These are phyloP conservation scores for Biancaea sappan DNA, from an alignment of 306 rosid genomes.

Conservation along the genomic window DNA sequence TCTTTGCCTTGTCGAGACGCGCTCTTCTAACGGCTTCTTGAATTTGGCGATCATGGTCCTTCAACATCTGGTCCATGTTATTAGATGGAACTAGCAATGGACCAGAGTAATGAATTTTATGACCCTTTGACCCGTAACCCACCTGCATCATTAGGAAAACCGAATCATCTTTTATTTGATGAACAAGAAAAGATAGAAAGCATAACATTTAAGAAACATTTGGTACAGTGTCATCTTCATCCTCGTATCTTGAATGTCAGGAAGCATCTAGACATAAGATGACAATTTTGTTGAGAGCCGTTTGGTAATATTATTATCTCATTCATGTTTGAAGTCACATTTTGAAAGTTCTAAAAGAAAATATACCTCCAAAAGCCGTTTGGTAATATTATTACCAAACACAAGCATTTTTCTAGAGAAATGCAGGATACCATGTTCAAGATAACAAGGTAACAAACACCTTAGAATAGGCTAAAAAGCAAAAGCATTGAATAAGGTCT, in stretches of 20 bases:
- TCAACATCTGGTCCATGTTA: constrained; percentile 96
- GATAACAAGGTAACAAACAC: neutral
- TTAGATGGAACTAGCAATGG: constrained; percentile 92
- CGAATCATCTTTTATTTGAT: neutral
- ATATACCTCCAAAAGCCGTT: no score
- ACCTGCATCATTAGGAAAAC: constrained; percentile 48
- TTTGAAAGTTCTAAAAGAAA: no score
- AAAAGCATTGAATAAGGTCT: constrained; percentile 5
- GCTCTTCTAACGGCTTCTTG: constrained; percentile 95
- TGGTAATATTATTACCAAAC: no score
- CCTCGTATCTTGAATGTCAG: neutral
- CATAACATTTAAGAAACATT: neutral
- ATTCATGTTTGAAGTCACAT: no score
- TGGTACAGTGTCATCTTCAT: neutral
- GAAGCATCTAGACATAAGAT: neutral
- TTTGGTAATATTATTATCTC: neutral
- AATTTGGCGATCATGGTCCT: constrained; percentile 96
- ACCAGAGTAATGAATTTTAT: constrained; percentile 96
- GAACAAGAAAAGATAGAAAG: neutral
- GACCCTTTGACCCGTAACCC: constrained; percentile 93
- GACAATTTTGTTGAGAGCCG: neutral
- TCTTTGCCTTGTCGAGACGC: constrained; percentile 87
- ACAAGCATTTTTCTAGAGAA: no score
- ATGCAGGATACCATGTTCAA: neutral
- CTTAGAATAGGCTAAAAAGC: constrained; percentile 15